Evolutionary conservation across 495 filamentous ascomycete species (phyloP).

Genomic region (Daldinia childiae): DNA sequence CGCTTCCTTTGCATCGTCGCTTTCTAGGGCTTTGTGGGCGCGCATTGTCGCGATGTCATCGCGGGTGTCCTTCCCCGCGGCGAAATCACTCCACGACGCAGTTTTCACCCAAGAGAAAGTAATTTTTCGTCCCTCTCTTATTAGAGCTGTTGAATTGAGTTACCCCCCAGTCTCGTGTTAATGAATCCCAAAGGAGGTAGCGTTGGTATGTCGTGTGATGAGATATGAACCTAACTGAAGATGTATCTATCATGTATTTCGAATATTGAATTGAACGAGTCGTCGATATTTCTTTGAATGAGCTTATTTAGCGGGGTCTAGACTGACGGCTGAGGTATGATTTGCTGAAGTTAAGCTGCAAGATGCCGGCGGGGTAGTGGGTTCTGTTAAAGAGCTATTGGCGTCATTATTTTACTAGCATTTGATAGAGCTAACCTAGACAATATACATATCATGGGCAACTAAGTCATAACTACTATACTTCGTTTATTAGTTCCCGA

Average conservation of each 20-base stretch:
- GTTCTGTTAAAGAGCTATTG: not conserved
- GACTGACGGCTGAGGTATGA: not conserved
- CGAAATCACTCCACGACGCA: not conserved
- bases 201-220: not conserved
- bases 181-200: not conserved
- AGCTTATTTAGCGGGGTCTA: slow-evolving; percentile 1
- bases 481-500: too few species aligned
- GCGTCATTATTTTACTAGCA: slow-evolving; percentile 18
- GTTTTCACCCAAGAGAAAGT: not conserved
- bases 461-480: too few species aligned
- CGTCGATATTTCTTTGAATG: not conserved
- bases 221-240: not conserved
- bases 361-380: slow-evolving; percentile 5
- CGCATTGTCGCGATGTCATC: slow-evolving; percentile 45
- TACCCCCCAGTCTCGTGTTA: not conserved
- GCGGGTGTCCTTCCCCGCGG: not conserved
- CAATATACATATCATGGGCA: too few species aligned
- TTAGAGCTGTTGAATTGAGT: not conserved
- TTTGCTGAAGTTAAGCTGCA: not conserved
- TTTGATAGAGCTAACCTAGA: too few species aligned
- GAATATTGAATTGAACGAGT: not conserved
- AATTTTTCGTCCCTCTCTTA: not conserved
- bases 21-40: slow-evolving; percentile 53
- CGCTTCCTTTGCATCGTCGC: slow-evolving; percentile 67
- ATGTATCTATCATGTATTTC: not conserved